Evolutionary conservation across 2,329 filamentous ascomycete genomes (phyloP), one percentile per base, ranked within the genome.

Genomic region (Sodiomyces alkalinus): DNA sequence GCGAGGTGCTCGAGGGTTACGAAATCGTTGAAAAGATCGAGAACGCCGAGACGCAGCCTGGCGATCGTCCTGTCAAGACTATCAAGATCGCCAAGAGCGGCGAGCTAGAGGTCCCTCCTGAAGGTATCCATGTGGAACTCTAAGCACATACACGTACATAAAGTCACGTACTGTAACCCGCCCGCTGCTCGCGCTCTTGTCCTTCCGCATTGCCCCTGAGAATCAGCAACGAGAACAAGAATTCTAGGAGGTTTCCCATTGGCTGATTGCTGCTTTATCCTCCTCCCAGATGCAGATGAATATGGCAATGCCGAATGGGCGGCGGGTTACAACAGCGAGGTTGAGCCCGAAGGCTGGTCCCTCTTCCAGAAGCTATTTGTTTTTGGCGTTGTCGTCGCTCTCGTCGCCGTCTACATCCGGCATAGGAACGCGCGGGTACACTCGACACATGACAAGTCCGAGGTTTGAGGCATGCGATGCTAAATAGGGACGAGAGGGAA

Each of bases 81-180:
- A 64, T 90, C 57, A 86, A 74, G 64, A 83, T 92, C 48, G 67
- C 54, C 52, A 81, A 85, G 69, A 82, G 78, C 58, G 82, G 82
- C 55, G 80, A 87, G 66, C 62, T 90, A 44, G 68, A 76, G 53
- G 76, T 86, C 41, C 78, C 80, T 52, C 64, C 73, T 64, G 82
- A 90, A 90, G 82, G 82, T 90, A 87, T 83, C 64, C 79, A 85
- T 61, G 70, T 76, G 60, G 81, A 90, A 62, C 79, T 90, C 58
- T 90, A 78, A 69, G 62, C 59, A 50, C 23, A 25, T n/a, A n/a
- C n/a, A n/a, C n/a, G n/a, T n/a, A n/a, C n/a, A n/a, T n/a, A n/a
- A n/a, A n/a, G n/a, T 15, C 23, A 25, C 41, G 37, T 36, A 39
- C 34, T 31, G 29, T 34, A 33, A 32, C 32, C 17, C 23, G n/a